Evolutionary conservation across 495 filamentous ascomycete species (phyloP).

Genomic region (Aspergillus ellipticus): DNA sequence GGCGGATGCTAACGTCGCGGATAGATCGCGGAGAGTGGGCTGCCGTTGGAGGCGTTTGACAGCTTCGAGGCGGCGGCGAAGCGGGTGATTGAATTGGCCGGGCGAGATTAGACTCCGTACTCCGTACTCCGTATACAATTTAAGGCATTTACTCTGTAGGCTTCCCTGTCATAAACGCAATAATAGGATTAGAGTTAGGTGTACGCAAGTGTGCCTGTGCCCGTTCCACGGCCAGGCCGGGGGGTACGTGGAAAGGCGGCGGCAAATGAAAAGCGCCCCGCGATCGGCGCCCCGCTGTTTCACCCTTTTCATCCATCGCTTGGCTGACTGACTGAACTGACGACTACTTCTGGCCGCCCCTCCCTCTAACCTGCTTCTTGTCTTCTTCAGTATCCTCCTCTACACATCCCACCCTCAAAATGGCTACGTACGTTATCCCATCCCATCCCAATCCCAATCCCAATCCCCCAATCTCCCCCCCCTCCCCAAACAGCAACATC

Average conservation of each 20-base stretch:
- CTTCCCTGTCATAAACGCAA: too few relatives aligned
- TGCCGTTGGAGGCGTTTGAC: constrained; percentile 73
- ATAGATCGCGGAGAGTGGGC: constrained; percentile 67
- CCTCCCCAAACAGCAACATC: constrained; percentile 69
- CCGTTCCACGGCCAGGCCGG: too few relatives aligned
- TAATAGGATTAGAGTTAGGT: too few relatives aligned
- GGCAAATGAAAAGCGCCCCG: constrained; percentile 7
- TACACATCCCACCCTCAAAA: constrained; percentile 17
- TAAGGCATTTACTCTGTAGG: too few relatives aligned
- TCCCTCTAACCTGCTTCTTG: background rate
- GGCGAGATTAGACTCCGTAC: too few relatives aligned
- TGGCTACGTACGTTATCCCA: constrained; percentile 42
- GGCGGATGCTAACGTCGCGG: constrained; percentile 11
- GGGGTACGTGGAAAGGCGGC: too few relatives aligned
- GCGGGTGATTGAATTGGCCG: constrained; percentile 68
- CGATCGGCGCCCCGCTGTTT: constrained; percentile 17
- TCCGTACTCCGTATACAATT: too few relatives aligned
- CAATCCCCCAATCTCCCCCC: constrained; percentile 4
- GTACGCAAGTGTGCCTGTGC: background rate
- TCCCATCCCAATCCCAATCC: background rate
- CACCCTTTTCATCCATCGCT: constrained; percentile 1
- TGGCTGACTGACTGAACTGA: background rate
- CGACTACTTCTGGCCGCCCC: background rate
- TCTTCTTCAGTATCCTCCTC: background rate
- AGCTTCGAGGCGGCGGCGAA: constrained; percentile 75